Percentiles rank a stretch among this genome's conserved stretches.
These are phyloP conservation scores for Hanseniaspora osmophila DNA, from an alignment of 805 yeast species.

Conservation along the genomic window DNA sequence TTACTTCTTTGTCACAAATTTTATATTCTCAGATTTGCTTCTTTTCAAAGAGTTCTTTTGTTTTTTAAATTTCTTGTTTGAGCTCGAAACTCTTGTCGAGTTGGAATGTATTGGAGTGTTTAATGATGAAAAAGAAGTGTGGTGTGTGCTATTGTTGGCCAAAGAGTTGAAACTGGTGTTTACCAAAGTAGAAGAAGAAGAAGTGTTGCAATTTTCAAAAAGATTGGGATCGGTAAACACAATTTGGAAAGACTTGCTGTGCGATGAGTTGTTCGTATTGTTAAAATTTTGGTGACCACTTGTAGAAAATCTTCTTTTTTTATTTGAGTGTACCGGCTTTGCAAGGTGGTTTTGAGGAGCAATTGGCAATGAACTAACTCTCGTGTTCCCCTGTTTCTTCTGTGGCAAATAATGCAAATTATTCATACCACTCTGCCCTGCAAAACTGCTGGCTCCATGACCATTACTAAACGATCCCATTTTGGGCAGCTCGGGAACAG, in stretches of 20 bases:
- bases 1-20: too few species aligned
- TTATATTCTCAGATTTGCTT: too few species aligned
- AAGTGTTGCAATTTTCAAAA: constrained; percentile 10
- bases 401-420: too few species aligned
- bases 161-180: neutral
- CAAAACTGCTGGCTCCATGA: constrained; percentile 1
- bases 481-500: constrained; percentile 21
- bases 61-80: too few species aligned
- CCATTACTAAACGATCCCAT: constrained; percentile 23
- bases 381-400: constrained; percentile 4
- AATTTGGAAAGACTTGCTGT: constrained; percentile 16
- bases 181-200: neutral
- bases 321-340: too few species aligned
- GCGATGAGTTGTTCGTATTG: constrained; percentile 1
- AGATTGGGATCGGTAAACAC: constrained; percentile 22
- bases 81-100: neutral
- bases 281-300: constrained; percentile 1
- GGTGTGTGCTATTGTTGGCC: neutral
- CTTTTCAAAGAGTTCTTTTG: too few species aligned
- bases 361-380: constrained; percentile 6
- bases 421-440: too few species aligned
- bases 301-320: too few species aligned
- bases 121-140: neutral
- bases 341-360: neutral
- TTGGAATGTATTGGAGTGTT: too few species aligned